A percentile compares a stretch with the other conserved stretches of the same genome.
Conservation (phyloP, 2,329 filamentous ascomycete genomes). For the Colletotrichum cuscutae region DNA sequence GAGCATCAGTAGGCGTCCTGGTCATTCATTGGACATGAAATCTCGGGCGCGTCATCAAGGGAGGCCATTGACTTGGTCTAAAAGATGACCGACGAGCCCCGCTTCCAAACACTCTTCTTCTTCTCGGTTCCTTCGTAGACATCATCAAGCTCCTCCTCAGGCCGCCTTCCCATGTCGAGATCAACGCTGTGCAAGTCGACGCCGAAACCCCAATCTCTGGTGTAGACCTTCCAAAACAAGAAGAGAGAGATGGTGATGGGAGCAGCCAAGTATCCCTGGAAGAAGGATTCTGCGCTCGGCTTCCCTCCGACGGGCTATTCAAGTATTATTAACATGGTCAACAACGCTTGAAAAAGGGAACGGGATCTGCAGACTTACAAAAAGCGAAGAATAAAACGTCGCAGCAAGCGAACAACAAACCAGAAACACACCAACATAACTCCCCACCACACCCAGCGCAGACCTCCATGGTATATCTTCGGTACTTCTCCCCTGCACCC, state of each 20-base stretch:
- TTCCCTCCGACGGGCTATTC: constrained; percentile 47
- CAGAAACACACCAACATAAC: constrained; percentile 74
- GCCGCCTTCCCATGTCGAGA: constrained; percentile 60
- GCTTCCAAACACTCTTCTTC: not conserved
- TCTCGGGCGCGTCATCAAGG: too few species aligned
- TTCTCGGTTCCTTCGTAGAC: constrained; percentile 52
- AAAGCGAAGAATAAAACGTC: constrained; percentile 77
- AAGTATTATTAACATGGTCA: not conserved
- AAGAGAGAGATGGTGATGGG: constrained; percentile 68
- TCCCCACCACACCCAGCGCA: constrained; percentile 70
- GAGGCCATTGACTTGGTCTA: not conserved
- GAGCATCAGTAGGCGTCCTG: not conserved
- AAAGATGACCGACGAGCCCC: not conserved
- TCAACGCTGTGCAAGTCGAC: constrained; percentile 70
- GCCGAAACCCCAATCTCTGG: constrained; percentile 63
- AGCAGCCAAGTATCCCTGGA: constrained; percentile 66
- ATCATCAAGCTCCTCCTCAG: constrained; percentile 59
- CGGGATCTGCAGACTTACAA: constrained; percentile 44
- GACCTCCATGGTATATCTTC: constrained; percentile 60
- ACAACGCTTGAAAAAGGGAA: too few species aligned
- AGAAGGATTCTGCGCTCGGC: constrained; percentile 62
- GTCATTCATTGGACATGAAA: not conserved
- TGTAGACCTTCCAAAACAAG: constrained; percentile 72
- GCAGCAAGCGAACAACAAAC: constrained; percentile 76
- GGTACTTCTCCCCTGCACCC: constrained; percentile 64